Evolutionary conservation across 176 grass and related monocot genomes (phyloP), one percentile per base, ranked within the genome.

Genomic region (Bolboschoenus planiculmis): DNA sequence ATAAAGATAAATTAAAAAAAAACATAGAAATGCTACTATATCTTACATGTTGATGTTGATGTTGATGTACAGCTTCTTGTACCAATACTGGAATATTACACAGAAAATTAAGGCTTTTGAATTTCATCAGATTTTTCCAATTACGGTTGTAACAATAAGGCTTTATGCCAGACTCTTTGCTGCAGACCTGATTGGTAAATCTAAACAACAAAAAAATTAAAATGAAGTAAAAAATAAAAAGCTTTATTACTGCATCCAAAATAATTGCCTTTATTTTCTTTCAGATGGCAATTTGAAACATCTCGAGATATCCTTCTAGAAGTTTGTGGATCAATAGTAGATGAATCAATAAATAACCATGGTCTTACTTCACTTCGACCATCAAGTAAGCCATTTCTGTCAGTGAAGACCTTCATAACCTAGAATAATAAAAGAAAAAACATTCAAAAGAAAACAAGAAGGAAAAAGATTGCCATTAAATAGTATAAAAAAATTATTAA

Each of bases 271-370:
- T 87, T 95, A 36, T 92, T 93, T 91, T 91, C 92, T 80, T 90
- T 95, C 82, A 95, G 83, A 82, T 55, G 62, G 74, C 84, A 91
- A 88, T 86, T 84, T 85, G 87, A 88, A 43, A 98, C 78, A 60
- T 88, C 81, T 31, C n/a, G 83, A 20, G 90, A 95, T 84, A 98
- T 88, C 33, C 86, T 90, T 88, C 95, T 91, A 82, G 95, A 95
- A 78, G 95, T 98, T 82, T 98, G 90, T 80, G 95, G 92, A 90
- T 95, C 92, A 71, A 95, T 81, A 44, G 95, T 98, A 64, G 92
- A 98, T 79, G 92, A 95, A 83, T 98, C 92, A 67, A 98, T 95
- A 82, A 93, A 98, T 56, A 98, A 83, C 95, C 95, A 98, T 30
- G 95, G 95, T 60, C 87, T 77, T 71, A 93, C 29, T 59, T 13